These are phyloP conservation scores for Diaporthe australafricana DNA, from an alignment of 2,329 filamentous ascomycete species.

Conservation along the genomic window DNA sequence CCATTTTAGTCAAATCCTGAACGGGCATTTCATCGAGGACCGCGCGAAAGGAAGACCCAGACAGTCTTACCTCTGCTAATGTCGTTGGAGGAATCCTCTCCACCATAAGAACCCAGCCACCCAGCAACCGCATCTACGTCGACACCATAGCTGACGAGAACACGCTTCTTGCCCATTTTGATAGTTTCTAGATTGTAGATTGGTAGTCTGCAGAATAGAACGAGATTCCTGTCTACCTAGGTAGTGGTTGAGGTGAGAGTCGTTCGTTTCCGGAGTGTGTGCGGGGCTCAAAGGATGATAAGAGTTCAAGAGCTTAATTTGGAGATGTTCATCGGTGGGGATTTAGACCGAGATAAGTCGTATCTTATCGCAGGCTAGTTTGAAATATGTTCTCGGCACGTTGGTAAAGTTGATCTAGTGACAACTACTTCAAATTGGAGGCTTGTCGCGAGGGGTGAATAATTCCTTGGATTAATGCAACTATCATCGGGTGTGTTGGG, in stretches of 20 bases:
- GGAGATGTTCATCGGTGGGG: neutral
- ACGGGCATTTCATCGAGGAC: too few relatives aligned
- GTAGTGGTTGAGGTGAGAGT: too few relatives aligned
- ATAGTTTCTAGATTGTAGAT: neutral
- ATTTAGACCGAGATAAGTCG: neutral
- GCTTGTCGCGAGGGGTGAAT: too few relatives aligned
- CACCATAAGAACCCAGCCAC: conserved; percentile 48
- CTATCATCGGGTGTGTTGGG: neutral
- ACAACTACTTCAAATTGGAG: too few relatives aligned
- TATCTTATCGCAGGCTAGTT: too few relatives aligned
- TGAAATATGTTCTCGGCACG: too few relatives aligned
- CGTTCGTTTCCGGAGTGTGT: neutral
- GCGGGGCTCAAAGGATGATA: neutral
- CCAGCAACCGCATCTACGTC: conserved; percentile 49
- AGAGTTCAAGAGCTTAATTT: neutral
- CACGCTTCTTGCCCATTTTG: conserved; percentile 51
- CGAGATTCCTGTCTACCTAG: neutral
- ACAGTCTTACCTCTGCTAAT: conserved; percentile 44
- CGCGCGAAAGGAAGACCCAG: neutral
- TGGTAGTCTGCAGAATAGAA: neutral
- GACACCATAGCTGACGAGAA: conserved; percentile 45
- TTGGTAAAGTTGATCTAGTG: too few relatives aligned
- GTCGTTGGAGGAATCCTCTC: conserved; percentile 48
- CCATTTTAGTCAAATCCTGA: neutral
- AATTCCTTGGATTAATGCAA: too few relatives aligned